Conservation (phyloP, 2,329 filamentous ascomycete genomes). For the Dactylonectria macrodidyma region DNA sequence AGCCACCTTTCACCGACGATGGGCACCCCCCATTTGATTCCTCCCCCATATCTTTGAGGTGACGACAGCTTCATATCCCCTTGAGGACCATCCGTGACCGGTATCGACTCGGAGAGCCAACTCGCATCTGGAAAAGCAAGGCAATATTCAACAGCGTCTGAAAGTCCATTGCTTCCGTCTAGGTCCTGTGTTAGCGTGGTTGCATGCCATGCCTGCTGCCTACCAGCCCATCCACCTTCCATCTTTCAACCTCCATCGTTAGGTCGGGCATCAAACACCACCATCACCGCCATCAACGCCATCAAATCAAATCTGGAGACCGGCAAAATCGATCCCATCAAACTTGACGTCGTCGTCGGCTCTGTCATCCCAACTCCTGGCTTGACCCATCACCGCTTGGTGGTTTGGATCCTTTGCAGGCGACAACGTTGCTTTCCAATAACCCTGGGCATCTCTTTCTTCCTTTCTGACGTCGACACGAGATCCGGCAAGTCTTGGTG, state of each 20-base stretch:
- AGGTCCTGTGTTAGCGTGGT: not conserved
- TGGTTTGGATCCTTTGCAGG: not conserved
- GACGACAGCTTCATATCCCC: not conserved
- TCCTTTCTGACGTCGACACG: not conserved
- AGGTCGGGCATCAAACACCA: not conserved
- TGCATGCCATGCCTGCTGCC: not conserved
- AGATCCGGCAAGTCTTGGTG: not conserved
- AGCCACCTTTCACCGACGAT: too few species aligned
- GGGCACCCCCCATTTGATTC: not conserved
- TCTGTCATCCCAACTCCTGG: not conserved
- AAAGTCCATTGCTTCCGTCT: not conserved
- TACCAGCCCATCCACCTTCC: not conserved
- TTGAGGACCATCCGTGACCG: not conserved
- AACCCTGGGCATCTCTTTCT: not conserved
- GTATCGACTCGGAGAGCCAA: not conserved
- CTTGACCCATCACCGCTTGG: not conserved
- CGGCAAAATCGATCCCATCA: not conserved
- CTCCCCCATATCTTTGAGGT: not conserved
- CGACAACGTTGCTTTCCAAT: not conserved
- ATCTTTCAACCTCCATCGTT: conserved; percentile 2
- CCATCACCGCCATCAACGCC: not conserved
- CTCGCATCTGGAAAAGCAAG: not conserved
- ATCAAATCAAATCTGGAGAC: not conserved
- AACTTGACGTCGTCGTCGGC: not conserved
- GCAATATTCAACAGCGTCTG: not conserved